Percentiles rank a stretch among this genome's conserved stretches.
Conservation (phyloP, 352 stramenopile species). For the Peronospora farinosa region DNA sequence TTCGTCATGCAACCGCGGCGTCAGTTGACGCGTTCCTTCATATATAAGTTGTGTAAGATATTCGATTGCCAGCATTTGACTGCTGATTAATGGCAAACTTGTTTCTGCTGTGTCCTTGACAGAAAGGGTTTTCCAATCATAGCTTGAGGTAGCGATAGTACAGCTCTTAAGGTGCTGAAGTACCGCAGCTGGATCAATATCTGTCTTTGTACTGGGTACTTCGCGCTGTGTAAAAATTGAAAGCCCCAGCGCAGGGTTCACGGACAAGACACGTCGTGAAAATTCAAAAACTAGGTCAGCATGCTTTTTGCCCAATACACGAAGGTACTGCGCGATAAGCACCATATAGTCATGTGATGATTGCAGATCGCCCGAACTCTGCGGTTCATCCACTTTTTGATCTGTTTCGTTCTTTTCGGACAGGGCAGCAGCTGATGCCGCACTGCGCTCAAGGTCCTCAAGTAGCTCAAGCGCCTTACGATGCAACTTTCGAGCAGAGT, state of each 20-base stretch:
- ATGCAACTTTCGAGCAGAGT: slow-evolving; percentile 60
- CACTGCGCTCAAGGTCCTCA: slow-evolving; percentile 66
- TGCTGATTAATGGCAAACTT: slow-evolving; percentile 46
- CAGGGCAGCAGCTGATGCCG: slow-evolving; percentile 22
- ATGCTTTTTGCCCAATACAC: slow-evolving; percentile 53
- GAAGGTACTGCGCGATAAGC: slow-evolving; percentile 61
- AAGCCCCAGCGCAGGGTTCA: slow-evolving; percentile 48
- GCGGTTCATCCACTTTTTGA: background rate
- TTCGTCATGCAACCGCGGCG: slow-evolving; percentile 64
- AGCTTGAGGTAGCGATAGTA: slow-evolving; percentile 12
- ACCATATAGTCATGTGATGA: slow-evolving; percentile 48
- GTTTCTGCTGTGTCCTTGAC: slow-evolving; percentile 13
- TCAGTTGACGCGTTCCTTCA: slow-evolving; percentile 25
- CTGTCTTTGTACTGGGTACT: slow-evolving; percentile 36
- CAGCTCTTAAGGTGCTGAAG: slow-evolving; percentile 70
- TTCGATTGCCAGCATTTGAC: slow-evolving; percentile 68
- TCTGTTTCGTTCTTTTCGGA: slow-evolving; percentile 5
- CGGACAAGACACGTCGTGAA: slow-evolving; percentile 57
- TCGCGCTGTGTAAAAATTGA: slow-evolving; percentile 75
- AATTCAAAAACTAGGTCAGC: slow-evolving; percentile 77
- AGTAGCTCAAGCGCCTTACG: slow-evolving; percentile 75
- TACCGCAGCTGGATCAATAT: slow-evolving; percentile 60
- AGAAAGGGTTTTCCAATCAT: background rate
- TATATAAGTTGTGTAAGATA: slow-evolving; percentile 75
- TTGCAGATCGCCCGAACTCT: slow-evolving; percentile 20